These are phyloP conservation scores for Suhomyces anneliseae DNA, from an alignment of 1,139 yeast species.

Conservation along the genomic window DNA sequence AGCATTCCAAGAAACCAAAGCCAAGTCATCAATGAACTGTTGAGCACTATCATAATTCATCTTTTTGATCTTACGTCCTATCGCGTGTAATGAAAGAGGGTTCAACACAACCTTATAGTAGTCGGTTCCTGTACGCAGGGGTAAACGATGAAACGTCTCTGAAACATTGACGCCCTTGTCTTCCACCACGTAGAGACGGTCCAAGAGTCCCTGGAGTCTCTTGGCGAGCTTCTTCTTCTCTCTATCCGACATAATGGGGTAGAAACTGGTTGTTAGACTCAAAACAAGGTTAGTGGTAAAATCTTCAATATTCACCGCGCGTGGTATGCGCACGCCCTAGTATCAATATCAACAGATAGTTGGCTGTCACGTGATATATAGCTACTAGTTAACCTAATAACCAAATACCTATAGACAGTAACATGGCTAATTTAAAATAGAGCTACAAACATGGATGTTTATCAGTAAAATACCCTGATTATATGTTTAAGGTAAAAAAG, in stretches of 20 bases:
- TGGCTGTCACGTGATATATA: no score
- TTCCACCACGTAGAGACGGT: constrained; percentile 47
- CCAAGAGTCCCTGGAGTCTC: constrained; percentile 40
- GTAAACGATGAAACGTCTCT: constrained; percentile 53
- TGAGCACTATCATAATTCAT: constrained; percentile 58
- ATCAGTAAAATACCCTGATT: no score
- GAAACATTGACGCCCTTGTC: constrained; percentile 41
- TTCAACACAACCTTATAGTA: constrained; percentile 44
- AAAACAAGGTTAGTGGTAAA: constrained; percentile 2
- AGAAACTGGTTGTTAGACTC: constrained; percentile 1
- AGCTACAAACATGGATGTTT: no score
- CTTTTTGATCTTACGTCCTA: constrained; percentile 46
- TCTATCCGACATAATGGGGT: constrained; percentile 30
- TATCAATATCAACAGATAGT: neutral
- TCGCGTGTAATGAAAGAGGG: constrained; percentile 46
- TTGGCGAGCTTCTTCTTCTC: constrained; percentile 44
- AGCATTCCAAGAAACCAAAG: constrained; percentile 89
- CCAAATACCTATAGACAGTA: no score
- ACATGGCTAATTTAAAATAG: no score
- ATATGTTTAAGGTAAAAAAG: no score
- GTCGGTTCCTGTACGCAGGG: constrained; percentile 50
- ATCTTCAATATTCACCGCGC: constrained; percentile 7
- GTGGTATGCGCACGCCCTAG: constrained; percentile 4
- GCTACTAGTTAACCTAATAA: no score
- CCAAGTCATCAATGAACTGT: constrained; percentile 73